Base-by-base conservation (phyloP, 1,284 basidiomycete genomes). In the Leccinum angustisporum region DNA sequence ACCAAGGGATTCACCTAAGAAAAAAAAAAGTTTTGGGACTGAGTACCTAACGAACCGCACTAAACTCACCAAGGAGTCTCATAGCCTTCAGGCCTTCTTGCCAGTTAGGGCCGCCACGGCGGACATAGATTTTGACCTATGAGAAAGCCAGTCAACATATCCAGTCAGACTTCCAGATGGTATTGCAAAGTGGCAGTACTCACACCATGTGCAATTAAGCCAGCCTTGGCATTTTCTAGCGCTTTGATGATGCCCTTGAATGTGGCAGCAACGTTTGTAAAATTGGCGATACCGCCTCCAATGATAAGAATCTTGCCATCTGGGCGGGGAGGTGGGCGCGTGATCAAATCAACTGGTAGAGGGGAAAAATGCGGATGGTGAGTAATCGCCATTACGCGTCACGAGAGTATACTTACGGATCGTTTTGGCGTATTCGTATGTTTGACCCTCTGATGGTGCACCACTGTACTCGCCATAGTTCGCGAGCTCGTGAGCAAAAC, bases 391-490 rank as follows among this genome's bases (percentile, higher is more conserved):
- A 38, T 7, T 18, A 53, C 10, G n/a, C 5, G 13, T 10, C 3
- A 25, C 21, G 40, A 57, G 1, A 50, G 52, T 40, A 33, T 6
- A 83, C 88, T 75, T 67, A 92, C 89, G 81, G 76, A 99, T 96
- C 36, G 97, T 99, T 85, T 98, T 98, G 68, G 97, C 97, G 75
- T 99, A 99, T 80, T 99, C 97, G 80, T 97, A 99, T 2, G 97
- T 99, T 82, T 99, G 97, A 58, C 94, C 94, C 79, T 98, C 95
- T 18, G 95, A 95, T 54, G 97, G 97, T 11, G 97, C 97, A 77
- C 97, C 97, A 68, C 94, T 97, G 86, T 99, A 99, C 80, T 99
- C 97, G 72, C 97, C 97, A 75, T 99, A 99, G 85, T 99, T 99
- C 77, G 97, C 97, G 65, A 99, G 91, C 79, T 99, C 97, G 76